Evolutionary conservation across 2,329 filamentous ascomycete species (phyloP), one percentile per base, ranked within the genome.

Genomic region (Colletotrichum theobromicola): DNA sequence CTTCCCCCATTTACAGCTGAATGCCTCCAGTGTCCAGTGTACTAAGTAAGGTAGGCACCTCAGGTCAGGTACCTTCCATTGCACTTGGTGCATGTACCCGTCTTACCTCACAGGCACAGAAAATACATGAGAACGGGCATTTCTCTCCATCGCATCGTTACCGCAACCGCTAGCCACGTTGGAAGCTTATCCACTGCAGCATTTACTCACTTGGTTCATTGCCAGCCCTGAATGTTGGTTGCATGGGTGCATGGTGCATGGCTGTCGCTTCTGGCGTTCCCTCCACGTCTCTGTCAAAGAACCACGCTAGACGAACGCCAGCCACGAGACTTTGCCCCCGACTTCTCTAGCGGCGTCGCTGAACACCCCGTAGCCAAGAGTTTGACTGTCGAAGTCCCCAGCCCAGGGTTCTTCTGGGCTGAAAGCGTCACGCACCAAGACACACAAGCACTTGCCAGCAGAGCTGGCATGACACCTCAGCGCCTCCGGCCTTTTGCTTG

Each of bases 341-440:
- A 55, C 9, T n/a, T 57, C 10, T 57, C 30, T 21, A 57, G 21
- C 21, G 37, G 30, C 46, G 50, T 50, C 42, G 42, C 42, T 50
- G 42, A 50, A 50, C 42, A 50, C n/a, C n/a, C n/a, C 7, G n/a
- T 42, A 30, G 61, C 18, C 21, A 7, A 16, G 34, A 24, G 9
- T 37, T 64, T 50, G 16, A n/a, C 7, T 65, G 9, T 32, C n/a
- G 18, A 30, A 2, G n/a, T 24, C 60, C 26, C 35, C 46, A 64
- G 61, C 35, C 12, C 30, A 57, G 28, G 46, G 28, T 35, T 37
- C 50, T 60, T 2, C 67, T 32, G 72, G 72, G 67, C 67, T 61
- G 72, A 63, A 74, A 74, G 55, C 72, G 57, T 74, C 72, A 64
- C 67, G n/a, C 15, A 60, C 53, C 13, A n/a, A 46, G 57, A 24